Evolutionary conservation across 306 rosid species (phyloP).

Genomic region (Ziziphus jujuba): DNA sequence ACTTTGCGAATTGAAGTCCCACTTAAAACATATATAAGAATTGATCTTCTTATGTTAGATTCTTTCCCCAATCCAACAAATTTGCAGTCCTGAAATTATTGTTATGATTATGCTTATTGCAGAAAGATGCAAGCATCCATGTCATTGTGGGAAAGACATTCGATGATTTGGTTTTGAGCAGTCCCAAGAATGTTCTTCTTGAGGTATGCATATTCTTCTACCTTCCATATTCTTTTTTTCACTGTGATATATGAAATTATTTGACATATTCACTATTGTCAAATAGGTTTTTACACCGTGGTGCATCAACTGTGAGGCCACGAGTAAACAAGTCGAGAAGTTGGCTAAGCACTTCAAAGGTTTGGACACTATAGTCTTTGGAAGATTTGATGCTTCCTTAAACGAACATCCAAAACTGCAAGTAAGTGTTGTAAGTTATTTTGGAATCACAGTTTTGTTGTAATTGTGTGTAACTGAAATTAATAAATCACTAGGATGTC

Average conservation of each 20-base stretch:
- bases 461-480: background rate
- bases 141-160: conserved; percentile 72
- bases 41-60: conserved; percentile 6
- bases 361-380: conserved; percentile 55
- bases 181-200: conserved; percentile 65
- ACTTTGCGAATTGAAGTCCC: too few species aligned
- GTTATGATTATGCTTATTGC: conserved; percentile 34
- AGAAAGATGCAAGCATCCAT: conserved; percentile 62
- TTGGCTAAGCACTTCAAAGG: conserved; percentile 91
- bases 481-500: background rate
- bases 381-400: conserved; percentile 69
- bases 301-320: conserved; percentile 84
- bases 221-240: conserved; percentile 11
- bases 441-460: background rate
- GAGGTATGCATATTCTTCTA: conserved; percentile 60
- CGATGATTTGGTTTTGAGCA: conserved; percentile 63
- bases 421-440: conserved; percentile 39
- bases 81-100: conserved; percentile 8
- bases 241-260: background rate
- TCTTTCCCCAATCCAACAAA: background rate
- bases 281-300: conserved; percentile 87
- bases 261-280: conserved; percentile 1
- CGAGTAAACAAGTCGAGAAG: conserved; percentile 76
- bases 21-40: background rate
- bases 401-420: conserved; percentile 89